A percentile compares a stretch with the other conserved stretches of the same genome.
Conservation (phyloP, 2,329 filamentous ascomycete genomes). For the Scorias spongiosa region DNA sequence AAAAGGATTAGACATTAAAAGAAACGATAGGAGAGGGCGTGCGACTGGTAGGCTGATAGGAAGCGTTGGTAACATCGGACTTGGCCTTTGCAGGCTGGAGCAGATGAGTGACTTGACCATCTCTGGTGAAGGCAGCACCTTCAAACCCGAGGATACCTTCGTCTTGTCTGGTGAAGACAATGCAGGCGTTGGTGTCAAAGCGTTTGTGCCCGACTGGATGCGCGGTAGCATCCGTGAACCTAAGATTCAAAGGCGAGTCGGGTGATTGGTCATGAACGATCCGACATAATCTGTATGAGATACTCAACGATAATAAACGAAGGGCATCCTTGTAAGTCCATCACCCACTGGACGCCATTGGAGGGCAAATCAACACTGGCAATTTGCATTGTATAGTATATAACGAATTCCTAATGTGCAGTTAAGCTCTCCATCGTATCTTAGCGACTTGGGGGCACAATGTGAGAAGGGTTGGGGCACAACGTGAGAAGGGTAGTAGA, state of each 20-base stretch:
- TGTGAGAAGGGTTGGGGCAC: too few species aligned
- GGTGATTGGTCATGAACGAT: conserved; percentile 1
- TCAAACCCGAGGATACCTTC: conserved; percentile 41
- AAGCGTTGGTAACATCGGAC: conserved; percentile 69
- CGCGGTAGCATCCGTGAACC: conserved; percentile 27
- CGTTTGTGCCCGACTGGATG: conserved; percentile 72
- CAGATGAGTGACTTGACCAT: conserved; percentile 72
- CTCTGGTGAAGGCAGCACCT: conserved; percentile 50
- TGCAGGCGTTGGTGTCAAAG: conserved; percentile 23
- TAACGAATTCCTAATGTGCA: too few species aligned
- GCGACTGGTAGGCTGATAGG: conserved; percentile 67
- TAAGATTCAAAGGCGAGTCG: conserved; percentile 24
- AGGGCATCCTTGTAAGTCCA: too few species aligned
- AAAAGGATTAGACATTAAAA: not conserved
- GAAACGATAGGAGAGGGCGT: conserved; percentile 31
- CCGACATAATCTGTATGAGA: too few species aligned
- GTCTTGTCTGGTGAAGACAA: conserved; percentile 14
- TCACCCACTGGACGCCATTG: too few species aligned
- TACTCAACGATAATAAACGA: too few species aligned
- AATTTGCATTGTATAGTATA: too few species aligned
- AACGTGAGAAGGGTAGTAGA: too few species aligned
- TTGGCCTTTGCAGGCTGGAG: conserved; percentile 76
- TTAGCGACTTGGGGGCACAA: too few species aligned
- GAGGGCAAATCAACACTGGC: too few species aligned
- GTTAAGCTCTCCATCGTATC: too few species aligned